Evolutionary conservation across 2,329 filamentous ascomycete species (phyloP).

Genomic region (Xylariaceae sp.): DNA sequence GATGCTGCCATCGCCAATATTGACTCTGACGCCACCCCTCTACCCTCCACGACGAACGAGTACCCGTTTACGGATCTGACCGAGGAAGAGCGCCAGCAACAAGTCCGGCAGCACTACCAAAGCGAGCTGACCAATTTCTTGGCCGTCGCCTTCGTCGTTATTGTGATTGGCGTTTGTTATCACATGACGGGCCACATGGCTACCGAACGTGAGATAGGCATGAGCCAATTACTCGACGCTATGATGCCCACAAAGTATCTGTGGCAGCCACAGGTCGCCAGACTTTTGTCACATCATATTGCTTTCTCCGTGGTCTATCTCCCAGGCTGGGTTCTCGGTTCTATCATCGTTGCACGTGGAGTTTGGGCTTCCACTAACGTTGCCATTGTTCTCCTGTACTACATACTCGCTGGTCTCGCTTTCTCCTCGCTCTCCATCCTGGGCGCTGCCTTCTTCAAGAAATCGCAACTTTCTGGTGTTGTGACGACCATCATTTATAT

Average conservation of each 20-base stretch:
- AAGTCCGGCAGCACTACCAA: slow-evolving; percentile 69
- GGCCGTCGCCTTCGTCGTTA: slow-evolving; percentile 73
- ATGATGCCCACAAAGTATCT: slow-evolving; percentile 76
- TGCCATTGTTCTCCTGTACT: slow-evolving; percentile 67
- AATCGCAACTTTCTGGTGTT: slow-evolving; percentile 83
- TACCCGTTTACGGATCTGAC: slow-evolving; percentile 75
- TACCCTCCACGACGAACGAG: slow-evolving; percentile 53
- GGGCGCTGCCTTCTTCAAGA: slow-evolving; percentile 78
- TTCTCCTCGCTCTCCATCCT: slow-evolving; percentile 78
- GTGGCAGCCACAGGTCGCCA: slow-evolving; percentile 74
- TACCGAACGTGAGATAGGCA: slow-evolving; percentile 78
- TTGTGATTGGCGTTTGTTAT: slow-evolving; percentile 77
- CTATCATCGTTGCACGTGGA: slow-evolving; percentile 57
- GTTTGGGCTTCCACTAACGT: slow-evolving; percentile 63
- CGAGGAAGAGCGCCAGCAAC: slow-evolving; percentile 58
- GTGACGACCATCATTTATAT: slow-evolving; percentile 68
- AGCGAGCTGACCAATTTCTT: slow-evolving; percentile 69
- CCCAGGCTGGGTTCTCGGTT: slow-evolving; percentile 78
- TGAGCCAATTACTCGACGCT: slow-evolving; percentile 83
- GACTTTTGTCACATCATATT: slow-evolving; percentile 75
- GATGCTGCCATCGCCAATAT: slow-evolving; percentile 65
- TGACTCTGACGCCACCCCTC: slow-evolving; percentile 35
- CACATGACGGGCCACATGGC: slow-evolving; percentile 84
- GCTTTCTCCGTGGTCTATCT: slow-evolving; percentile 77
- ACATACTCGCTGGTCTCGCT: slow-evolving; percentile 71